Evolutionary conservation across 352 stramenopile species (phyloP).

Genomic region (Globisporangium uncinulatum): DNA sequence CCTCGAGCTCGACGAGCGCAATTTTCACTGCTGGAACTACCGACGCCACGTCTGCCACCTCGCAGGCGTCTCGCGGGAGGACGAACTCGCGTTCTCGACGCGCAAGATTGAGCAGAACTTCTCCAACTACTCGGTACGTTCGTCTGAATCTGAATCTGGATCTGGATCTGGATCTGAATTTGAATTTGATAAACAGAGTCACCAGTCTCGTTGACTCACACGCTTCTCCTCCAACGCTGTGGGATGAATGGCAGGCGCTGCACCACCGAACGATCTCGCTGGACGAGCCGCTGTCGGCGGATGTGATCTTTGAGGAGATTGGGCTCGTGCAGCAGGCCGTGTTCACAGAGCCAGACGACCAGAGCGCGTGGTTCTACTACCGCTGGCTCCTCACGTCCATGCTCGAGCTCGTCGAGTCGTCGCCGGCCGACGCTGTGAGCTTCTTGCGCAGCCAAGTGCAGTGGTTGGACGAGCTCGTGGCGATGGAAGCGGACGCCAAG

Average conservation of each 20-base stretch:
- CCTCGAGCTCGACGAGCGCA: constrained; percentile 93
- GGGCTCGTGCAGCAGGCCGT: constrained; percentile 91
- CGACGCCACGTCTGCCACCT: constrained; percentile 68
- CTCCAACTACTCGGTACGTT: constrained; percentile 96
- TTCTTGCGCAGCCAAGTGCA: constrained; percentile 70
- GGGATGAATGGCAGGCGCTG: constrained; percentile 48
- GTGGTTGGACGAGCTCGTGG: constrained; percentile 76
- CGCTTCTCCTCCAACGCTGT: too few relatives aligned
- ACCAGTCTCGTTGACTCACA: too few relatives aligned
- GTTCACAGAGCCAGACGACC: constrained; percentile 98
- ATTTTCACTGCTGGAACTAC: constrained; percentile 99
- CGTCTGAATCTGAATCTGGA: too few relatives aligned
- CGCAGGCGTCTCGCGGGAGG: constrained; percentile 36
- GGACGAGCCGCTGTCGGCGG: constrained; percentile 35
- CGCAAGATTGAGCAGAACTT: constrained; percentile 97
- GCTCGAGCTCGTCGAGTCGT: constrained; percentile 42
- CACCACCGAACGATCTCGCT: constrained; percentile 64
- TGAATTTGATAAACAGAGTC: too few relatives aligned
- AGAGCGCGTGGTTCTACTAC: constrained; percentile 99
- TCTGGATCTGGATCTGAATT: neutral
- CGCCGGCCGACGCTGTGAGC: constrained; percentile 25
- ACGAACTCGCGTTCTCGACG: constrained; percentile 94
- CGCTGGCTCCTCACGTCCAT: constrained; percentile 89
- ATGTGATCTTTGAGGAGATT: constrained; percentile 70
- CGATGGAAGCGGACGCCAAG: constrained; percentile 74